Evolutionary conservation across 2,329 filamentous ascomycete species (phyloP).

Genomic region (Mycosphaerella sp.): DNA sequence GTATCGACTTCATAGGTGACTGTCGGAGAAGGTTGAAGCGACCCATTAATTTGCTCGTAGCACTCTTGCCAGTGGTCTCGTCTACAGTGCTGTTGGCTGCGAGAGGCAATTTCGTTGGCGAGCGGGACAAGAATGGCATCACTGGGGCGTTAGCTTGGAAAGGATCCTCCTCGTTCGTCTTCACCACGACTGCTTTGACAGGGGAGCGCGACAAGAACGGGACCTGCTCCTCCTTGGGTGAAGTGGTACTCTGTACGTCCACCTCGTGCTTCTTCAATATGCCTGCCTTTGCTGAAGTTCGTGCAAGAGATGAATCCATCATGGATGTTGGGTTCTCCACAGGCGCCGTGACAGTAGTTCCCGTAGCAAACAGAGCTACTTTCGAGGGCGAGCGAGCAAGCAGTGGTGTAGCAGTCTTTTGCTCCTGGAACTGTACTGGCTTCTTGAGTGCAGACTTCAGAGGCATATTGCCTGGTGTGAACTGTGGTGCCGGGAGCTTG

Average conservation of each 20-base stretch:
- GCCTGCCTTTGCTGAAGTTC: slow-evolving; percentile 25
- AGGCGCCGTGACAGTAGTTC: neutral
- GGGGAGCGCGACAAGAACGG: slow-evolving; percentile 29
- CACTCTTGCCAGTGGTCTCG: slow-evolving; percentile 29
- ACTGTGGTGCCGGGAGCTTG: slow-evolving; percentile 29
- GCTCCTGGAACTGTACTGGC: slow-evolving; percentile 5
- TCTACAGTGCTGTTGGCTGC: slow-evolving; percentile 2
- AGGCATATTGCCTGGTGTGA: slow-evolving; percentile 24
- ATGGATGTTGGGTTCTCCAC: slow-evolving; percentile 16
- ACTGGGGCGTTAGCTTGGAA: slow-evolving; percentile 10
- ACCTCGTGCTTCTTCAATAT: slow-evolving; percentile 6
- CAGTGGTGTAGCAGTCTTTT: slow-evolving; percentile 21
- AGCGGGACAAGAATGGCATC: slow-evolving; percentile 32
- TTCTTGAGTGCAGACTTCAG: slow-evolving; percentile 9
- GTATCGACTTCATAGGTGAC: slow-evolving; percentile 55
- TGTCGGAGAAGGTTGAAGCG: slow-evolving; percentile 47
- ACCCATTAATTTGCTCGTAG: slow-evolving; percentile 35
- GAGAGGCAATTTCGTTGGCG: slow-evolving; percentile 29
- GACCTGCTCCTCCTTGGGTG: slow-evolving; percentile 15
- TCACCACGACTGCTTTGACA: slow-evolving; percentile 25
- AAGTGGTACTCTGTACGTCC: neutral
- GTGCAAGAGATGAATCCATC: slow-evolving; percentile 25
- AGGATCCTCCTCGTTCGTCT: slow-evolving; percentile 19
- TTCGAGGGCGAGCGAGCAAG: slow-evolving; percentile 30
- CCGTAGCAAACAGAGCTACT: slow-evolving; percentile 19